Conservation (phyloP, 345 rosid species). For the Lumnitzera racemosa region DNA sequence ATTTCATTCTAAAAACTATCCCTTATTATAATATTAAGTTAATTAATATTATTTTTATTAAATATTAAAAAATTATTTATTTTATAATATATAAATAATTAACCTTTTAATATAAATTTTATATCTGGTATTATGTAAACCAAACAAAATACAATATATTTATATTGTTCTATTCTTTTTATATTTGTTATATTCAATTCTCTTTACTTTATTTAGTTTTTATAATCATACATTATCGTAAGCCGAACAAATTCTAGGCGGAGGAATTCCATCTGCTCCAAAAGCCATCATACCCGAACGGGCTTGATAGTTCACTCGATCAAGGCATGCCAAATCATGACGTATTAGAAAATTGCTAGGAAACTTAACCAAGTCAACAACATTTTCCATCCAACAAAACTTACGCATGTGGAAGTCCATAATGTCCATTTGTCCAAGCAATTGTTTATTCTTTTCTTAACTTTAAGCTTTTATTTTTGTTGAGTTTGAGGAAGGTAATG, state of each 20-base stretch:
- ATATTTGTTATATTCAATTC: too few species aligned
- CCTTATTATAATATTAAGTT: too few species aligned
- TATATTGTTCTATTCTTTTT: too few species aligned
- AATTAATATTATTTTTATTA: too few species aligned
- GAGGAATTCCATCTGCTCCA: slow-evolving; percentile 75
- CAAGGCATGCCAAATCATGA: slow-evolving; percentile 47
- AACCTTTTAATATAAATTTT: too few species aligned
- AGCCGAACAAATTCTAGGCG: slow-evolving; percentile 61
- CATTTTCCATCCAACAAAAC: slow-evolving; percentile 66
- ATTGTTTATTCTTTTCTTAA: slow-evolving; percentile 40
- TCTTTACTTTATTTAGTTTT: slow-evolving; percentile 20
- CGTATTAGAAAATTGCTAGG: slow-evolving; percentile 41
- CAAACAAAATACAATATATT: too few species aligned
- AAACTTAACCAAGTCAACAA: slow-evolving; percentile 57
- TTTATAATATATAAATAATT: too few species aligned
- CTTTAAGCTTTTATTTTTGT: too few species aligned
- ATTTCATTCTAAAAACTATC: too few species aligned
- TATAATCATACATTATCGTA: slow-evolving; percentile 61
- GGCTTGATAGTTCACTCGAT: slow-evolving; percentile 50
- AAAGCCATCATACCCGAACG: slow-evolving; percentile 74
- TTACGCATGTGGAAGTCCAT: slow-evolving; percentile 51
- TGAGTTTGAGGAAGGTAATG: too few species aligned
- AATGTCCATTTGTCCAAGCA: slow-evolving; percentile 48
- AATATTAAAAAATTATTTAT: too few species aligned
- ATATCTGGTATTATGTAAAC: too few species aligned